Evolutionary conservation across 2,329 filamentous ascomycete genomes (phyloP).

Genomic region (Talaromyces funiculosus): DNA sequence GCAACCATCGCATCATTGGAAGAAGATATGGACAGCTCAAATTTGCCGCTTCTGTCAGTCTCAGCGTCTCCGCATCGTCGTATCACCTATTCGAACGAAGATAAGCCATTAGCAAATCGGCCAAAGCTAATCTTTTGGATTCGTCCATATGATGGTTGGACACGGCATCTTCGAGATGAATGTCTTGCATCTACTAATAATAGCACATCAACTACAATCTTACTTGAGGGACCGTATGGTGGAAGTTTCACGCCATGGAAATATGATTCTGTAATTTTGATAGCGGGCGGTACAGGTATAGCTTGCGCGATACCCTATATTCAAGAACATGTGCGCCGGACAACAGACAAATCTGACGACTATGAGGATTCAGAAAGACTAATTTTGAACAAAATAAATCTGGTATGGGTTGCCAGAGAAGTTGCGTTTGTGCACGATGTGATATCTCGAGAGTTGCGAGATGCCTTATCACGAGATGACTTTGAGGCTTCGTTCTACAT

Average conservation of each 20-base stretch:
- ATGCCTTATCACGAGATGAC: neutral
- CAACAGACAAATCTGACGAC: neutral
- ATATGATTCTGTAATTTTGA: neutral
- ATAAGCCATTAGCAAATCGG: neutral
- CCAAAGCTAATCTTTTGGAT: neutral
- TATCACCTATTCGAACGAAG: neutral
- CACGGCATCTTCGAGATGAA: neutral
- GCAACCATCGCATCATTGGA: neutral
- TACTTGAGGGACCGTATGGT: neutral
- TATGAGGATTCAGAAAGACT: neutral
- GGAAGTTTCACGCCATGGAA: neutral
- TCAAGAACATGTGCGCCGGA: neutral
- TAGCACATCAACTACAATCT: neutral
- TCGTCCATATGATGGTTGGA: neutral
- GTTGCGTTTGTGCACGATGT: neutral
- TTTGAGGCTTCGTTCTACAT: neutral
- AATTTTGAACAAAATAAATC: neutral
- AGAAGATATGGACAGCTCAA: neutral
- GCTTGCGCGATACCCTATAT: neutral
- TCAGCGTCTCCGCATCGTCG: neutral
- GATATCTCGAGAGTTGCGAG: neutral
- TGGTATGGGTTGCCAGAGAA: neutral
- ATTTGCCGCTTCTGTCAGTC: neutral
- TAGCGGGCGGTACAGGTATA: neutral
- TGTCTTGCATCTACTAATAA: neutral